Conservation (phyloP, 805 yeast species). For the Kodamaea sagamina region DNA sequence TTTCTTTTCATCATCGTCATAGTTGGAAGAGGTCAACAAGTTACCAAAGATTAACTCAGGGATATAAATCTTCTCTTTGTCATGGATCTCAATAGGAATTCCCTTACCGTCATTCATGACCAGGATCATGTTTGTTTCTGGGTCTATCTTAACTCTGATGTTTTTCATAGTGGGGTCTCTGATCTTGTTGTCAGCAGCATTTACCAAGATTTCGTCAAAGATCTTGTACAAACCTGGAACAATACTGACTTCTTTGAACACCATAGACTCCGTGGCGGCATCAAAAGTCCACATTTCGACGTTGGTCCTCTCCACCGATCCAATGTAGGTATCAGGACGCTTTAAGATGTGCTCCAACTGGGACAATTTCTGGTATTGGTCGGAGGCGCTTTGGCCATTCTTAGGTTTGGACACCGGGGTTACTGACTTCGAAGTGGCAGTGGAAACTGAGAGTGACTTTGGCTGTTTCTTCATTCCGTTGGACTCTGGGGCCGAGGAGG, state of each 20-base stretch:
- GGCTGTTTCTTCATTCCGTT: constrained; percentile 12
- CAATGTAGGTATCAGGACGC: constrained; percentile 97
- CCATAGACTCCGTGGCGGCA: constrained; percentile 42
- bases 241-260: constrained; percentile 64
- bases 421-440: constrained; percentile 17
- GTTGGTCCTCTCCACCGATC: constrained; percentile 83
- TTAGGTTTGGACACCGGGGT: constrained; percentile 11
- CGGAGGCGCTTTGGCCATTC: constrained; percentile 45
- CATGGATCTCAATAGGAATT: constrained; percentile 92
- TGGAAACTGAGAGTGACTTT: constrained; percentile 13
- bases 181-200: constrained; percentile 98
- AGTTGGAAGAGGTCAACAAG: constrained; percentile 89
- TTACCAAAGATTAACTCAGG: constrained; percentile 97
- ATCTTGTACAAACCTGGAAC: constrained; percentile 97
- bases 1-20: constrained; percentile 92
- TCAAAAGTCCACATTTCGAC: constrained; percentile 86
- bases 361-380: constrained; percentile 88
- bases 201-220: constrained; percentile 94
- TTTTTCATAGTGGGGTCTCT: constrained; percentile 89
- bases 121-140: constrained; percentile 70
- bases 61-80: constrained; percentile 86
- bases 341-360: constrained; percentile 95
- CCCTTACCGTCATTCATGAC: constrained; percentile 94
- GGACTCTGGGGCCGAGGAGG: constrained; percentile 11
- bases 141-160: constrained; percentile 78